Evolutionary conservation across 2,329 filamentous ascomycete genomes (phyloP).

Genomic region (Gremmenia infestans): DNA sequence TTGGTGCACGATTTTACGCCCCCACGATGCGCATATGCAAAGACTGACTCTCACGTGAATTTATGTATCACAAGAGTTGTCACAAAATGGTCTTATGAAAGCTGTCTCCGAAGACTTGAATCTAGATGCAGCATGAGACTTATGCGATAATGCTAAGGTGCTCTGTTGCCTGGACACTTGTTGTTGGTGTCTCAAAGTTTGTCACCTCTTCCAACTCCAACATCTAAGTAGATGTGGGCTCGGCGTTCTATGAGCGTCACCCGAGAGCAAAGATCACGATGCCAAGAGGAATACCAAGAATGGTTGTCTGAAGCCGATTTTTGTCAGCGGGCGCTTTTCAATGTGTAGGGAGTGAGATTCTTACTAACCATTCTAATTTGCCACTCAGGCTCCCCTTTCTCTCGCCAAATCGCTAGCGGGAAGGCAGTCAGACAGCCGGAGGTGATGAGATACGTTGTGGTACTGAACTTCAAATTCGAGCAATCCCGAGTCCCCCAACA

Average conservation of each 20-base stretch:
- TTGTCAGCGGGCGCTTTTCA: conserved; percentile 6
- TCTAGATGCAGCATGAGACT: background rate
- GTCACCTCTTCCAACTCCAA: background rate
- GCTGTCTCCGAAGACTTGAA: background rate
- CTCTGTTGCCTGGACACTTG: background rate
- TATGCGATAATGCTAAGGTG: background rate
- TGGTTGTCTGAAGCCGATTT: conserved; percentile 1
- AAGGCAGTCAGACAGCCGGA: background rate
- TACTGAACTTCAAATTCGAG: background rate
- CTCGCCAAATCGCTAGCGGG: background rate
- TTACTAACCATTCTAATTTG: background rate
- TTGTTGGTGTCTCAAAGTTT: background rate
- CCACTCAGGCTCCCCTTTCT: background rate
- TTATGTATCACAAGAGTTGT: background rate
- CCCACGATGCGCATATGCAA: background rate
- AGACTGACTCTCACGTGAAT: conserved; percentile 5
- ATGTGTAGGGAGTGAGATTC: background rate
- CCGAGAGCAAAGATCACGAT: background rate
- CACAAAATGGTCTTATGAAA: background rate
- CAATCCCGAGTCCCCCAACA: background rate
- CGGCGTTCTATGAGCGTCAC: background rate
- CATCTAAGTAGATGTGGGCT: background rate
- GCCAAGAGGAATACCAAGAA: background rate
- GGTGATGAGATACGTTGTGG: background rate
- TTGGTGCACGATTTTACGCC: background rate